Conservation (phyloP, 2,329 filamentous ascomycete species). For the Phialemoniopsis sp. region DNA sequence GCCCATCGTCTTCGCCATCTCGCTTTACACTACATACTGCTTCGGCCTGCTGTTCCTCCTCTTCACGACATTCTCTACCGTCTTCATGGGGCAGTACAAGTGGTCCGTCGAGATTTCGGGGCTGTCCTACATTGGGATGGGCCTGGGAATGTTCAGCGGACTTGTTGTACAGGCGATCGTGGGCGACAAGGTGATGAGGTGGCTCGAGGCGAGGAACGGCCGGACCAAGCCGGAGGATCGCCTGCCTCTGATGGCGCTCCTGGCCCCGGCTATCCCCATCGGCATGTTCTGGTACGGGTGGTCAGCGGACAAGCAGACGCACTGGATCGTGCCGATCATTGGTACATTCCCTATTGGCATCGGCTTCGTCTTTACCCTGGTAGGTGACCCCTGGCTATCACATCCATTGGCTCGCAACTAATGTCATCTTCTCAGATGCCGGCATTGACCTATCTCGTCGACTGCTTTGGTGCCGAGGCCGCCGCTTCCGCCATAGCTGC, state of each 20-base stretch:
- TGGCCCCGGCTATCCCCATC: slow-evolving; percentile 33
- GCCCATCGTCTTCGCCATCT: slow-evolving; percentile 45
- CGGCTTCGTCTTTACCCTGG: slow-evolving; percentile 27
- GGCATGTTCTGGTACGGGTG: slow-evolving; percentile 50
- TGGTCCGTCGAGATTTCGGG: slow-evolving; percentile 39
- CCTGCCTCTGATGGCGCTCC: slow-evolving; percentile 25
- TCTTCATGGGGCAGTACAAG: slow-evolving; percentile 45
- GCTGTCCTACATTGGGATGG: slow-evolving; percentile 52
- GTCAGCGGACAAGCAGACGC: slow-evolving; percentile 37
- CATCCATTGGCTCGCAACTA: too few species aligned
- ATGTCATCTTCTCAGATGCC: background rate
- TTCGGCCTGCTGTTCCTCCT: slow-evolving; percentile 54
- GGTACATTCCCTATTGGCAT: slow-evolving; percentile 34
- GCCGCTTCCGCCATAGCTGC: slow-evolving; percentile 56
- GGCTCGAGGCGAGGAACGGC: too few species aligned
- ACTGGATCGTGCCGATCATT: slow-evolving; percentile 50
- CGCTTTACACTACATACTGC: slow-evolving; percentile 48
- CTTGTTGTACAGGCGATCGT: slow-evolving; percentile 10
- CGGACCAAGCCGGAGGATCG: slow-evolving; percentile 3
- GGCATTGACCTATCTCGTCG: slow-evolving; percentile 44
- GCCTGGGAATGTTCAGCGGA: slow-evolving; percentile 39
- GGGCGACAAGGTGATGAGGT: too few species aligned
- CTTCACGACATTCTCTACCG: slow-evolving; percentile 49
- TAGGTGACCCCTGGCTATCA: too few species aligned
- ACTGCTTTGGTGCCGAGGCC: slow-evolving; percentile 44